Percentiles rank a stretch among this genome's conserved stretches.
These are phyloP conservation scores for Camellia granthamiana DNA, from an alignment of 148 eudicot genomes.

Conservation along the genomic window DNA sequence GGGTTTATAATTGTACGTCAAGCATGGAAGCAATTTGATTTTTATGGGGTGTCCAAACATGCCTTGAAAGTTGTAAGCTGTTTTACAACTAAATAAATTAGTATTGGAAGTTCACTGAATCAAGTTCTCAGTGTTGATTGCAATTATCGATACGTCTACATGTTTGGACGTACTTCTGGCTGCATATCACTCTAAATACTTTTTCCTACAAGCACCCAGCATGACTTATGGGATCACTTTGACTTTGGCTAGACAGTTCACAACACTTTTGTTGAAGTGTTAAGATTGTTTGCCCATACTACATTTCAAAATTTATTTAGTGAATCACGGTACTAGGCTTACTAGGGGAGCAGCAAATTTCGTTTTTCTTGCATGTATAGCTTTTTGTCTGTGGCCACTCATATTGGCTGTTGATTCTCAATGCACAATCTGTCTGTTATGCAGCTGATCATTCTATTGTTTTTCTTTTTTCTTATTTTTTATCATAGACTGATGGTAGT, in stretches of 20 bases:
- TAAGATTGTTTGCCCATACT: neutral
- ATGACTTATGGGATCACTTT: neutral
- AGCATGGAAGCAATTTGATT: neutral
- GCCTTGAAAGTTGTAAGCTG: neutral
- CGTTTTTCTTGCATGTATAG: neutral
- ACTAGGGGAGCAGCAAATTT: neutral
- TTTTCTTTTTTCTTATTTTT: slow-evolving; percentile 8
- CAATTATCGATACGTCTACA: too few relatives aligned
- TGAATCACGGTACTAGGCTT: neutral
- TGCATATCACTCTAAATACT: neutral
- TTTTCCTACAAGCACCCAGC: too few relatives aligned
- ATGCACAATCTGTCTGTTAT: neutral
- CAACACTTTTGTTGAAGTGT: neutral
- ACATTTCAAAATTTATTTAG: neutral
- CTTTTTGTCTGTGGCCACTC: neutral
- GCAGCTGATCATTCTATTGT: neutral
- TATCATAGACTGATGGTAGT: slow-evolving; percentile 82
- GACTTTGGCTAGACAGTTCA: neutral
- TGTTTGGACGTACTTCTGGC: neutral
- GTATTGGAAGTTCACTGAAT: too few relatives aligned
- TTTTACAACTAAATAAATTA: too few relatives aligned
- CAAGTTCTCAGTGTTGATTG: too few relatives aligned
- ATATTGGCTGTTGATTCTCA: neutral
- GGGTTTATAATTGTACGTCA: neutral
- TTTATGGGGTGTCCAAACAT: neutral